phyloP scores from a whole-genome alignment of 805 yeast species.

The Priceomyces carsonii region DNA sequence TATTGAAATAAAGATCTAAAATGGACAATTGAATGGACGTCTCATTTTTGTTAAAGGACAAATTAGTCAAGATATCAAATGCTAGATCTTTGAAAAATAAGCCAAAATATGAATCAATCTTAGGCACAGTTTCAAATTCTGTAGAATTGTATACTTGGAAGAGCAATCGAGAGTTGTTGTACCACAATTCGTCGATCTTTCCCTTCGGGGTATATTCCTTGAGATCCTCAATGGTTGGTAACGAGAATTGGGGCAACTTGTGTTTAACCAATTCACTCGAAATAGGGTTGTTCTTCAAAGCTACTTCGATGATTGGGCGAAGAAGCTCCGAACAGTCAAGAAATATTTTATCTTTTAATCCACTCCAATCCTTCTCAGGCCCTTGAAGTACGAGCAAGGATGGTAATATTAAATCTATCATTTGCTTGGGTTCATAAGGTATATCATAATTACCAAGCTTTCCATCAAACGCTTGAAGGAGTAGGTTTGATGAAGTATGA shows the following conservation, averaged over 20 bases:
- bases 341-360: slow-evolving; percentile 30
- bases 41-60: slow-evolving; percentile 87
- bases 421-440: slow-evolving; percentile 54
- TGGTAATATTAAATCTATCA: slow-evolving; percentile 53
- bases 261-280: slow-evolving; percentile 42
- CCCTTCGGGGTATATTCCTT: slow-evolving; percentile 24
- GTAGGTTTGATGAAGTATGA: slow-evolving; percentile 9
- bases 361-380: slow-evolving; percentile 42
- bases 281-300: slow-evolving; percentile 34
- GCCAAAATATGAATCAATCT: slow-evolving; percentile 37
- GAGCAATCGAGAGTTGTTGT: slow-evolving; percentile 52
- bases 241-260: slow-evolving; percentile 38
- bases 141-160: slow-evolving; percentile 62
- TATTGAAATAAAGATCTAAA: slow-evolving; percentile 69
- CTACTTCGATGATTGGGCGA: slow-evolving; percentile 32
- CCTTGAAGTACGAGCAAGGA: slow-evolving; percentile 40
- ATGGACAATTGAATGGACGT: slow-evolving; percentile 81
- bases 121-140: slow-evolving; percentile 60
- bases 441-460: slow-evolving; percentile 29
- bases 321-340: slow-evolving; percentile 31
- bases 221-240: slow-evolving; percentile 25
- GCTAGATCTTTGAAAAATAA: slow-evolving; percentile 73
- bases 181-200: slow-evolving; percentile 65
- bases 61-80: slow-evolving; percentile 69
- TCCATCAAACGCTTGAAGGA: slow-evolving; percentile 40